Percentiles rank a stretch among this genome's conserved stretches.
Conservation (phyloP, 345 rosid species). For the Eucalyptus sp. region DNA sequence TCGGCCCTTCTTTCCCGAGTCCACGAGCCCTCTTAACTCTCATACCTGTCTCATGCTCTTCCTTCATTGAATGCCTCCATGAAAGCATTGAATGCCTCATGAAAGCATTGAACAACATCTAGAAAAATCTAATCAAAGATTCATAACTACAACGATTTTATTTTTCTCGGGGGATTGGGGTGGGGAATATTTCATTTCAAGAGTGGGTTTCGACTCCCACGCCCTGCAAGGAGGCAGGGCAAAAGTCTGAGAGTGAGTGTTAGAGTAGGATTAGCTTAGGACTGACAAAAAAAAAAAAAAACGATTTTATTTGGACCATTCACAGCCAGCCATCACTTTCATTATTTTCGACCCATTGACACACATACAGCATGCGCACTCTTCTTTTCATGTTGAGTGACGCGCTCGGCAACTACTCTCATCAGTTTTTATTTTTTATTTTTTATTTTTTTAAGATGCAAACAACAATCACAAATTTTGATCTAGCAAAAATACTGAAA, state of each 20-base stretch:
- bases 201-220: too few species aligned
- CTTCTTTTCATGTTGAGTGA: neutral
- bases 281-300: too few species aligned
- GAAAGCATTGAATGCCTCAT: too few species aligned
- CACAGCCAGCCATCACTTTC: neutral
- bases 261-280: too few species aligned
- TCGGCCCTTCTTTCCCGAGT: neutral
- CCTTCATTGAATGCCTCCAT: neutral
- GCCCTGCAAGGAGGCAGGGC: too few species aligned
- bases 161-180: too few species aligned
- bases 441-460: neutral
- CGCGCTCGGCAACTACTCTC: neutral
- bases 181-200: too few species aligned
- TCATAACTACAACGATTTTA: neutral
- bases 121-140: neutral
- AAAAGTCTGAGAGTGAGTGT: too few species aligned
- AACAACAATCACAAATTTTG: neutral
- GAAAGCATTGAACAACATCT: neutral
- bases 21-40: too few species aligned
- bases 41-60: too few species aligned
- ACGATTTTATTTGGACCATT: neutral
- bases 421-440: too few species aligned
- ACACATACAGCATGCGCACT: neutral
- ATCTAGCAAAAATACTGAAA: neutral
- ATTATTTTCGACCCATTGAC: neutral